Conservation (phyloP, 352 stramenopile genomes). For the Phytophthora uliginosa region DNA sequence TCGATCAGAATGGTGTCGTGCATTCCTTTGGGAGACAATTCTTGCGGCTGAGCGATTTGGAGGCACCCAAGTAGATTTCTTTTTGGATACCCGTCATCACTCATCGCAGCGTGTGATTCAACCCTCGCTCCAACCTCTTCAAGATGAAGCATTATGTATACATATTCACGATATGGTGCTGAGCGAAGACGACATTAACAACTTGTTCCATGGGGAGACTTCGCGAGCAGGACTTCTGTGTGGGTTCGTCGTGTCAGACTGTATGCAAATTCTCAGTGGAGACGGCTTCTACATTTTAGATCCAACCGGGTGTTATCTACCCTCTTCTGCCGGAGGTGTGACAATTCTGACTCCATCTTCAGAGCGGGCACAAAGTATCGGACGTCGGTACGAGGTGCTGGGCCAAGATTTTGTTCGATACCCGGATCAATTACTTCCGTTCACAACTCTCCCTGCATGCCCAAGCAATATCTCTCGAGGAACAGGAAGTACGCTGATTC, state of each 20-base stretch:
- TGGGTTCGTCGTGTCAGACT: slow-evolving; percentile 77
- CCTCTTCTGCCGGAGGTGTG: slow-evolving; percentile 26
- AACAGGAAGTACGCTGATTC: slow-evolving; percentile 70
- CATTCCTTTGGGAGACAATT: slow-evolving; percentile 71
- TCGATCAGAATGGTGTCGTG: slow-evolving; percentile 48
- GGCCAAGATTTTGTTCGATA: slow-evolving; percentile 74
- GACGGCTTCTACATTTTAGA: slow-evolving; percentile 85
- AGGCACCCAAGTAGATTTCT: slow-evolving; percentile 72
- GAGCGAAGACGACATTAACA: slow-evolving; percentile 60
- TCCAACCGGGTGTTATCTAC: slow-evolving; percentile 60
- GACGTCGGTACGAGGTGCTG: slow-evolving; percentile 71
- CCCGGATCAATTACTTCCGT: slow-evolving; percentile 79
- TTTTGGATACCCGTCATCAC: slow-evolving; percentile 75
- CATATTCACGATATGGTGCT: slow-evolving; percentile 75
- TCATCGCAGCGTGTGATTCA: slow-evolving; percentile 73
- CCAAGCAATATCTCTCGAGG: slow-evolving; percentile 61
- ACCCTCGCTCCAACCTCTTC: slow-evolving; percentile 76
- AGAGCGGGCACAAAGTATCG: slow-evolving; percentile 29
- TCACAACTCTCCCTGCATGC: slow-evolving; percentile 71
- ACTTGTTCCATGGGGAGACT: slow-evolving; percentile 58
- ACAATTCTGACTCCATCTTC: slow-evolving; percentile 11
- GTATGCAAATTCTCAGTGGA: slow-evolving; percentile 82
- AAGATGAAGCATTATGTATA: slow-evolving; percentile 76
- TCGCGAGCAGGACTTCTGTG: slow-evolving; percentile 64
- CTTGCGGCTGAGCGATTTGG: slow-evolving; percentile 62